These are phyloP conservation scores for Ogataea minuta DNA, from an alignment of 805 yeast genomes.

Conservation along the genomic window DNA sequence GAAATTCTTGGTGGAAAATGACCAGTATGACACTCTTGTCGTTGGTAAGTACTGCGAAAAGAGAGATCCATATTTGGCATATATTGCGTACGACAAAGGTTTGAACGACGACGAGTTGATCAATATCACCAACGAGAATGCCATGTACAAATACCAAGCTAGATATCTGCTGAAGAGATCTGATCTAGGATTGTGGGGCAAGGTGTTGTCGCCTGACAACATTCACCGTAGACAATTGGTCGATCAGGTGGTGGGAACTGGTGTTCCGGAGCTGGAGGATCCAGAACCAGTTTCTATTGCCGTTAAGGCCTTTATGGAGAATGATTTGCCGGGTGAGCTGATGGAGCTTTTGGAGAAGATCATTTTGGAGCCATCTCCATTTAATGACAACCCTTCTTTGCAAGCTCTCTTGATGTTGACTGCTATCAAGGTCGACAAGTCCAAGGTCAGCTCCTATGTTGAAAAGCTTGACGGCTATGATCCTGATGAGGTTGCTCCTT, in stretches of 20 bases:
- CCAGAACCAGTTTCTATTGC: constrained; percentile 94
- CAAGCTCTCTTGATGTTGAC: constrained; percentile 92
- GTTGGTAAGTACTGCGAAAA: constrained; percentile 99
- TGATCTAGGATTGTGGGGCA: constrained; percentile 79
- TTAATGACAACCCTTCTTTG: constrained; percentile 89
- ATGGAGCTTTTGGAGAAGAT: constrained; percentile 95
- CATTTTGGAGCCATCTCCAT: constrained; percentile 95
- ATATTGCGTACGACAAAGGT: constrained; percentile 96
- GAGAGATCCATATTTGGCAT: constrained; percentile 98
- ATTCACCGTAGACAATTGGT: constrained; percentile 86
- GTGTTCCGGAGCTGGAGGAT: constrained; percentile 88
- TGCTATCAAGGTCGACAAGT: constrained; percentile 91
- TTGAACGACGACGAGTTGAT: constrained; percentile 85
- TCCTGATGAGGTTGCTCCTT: constrained; percentile 89
- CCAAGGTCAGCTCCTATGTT: constrained; percentile 77
- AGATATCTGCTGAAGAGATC: constrained; percentile 87
- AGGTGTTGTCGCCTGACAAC: constrained; percentile 72
- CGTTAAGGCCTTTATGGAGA: constrained; percentile 94
- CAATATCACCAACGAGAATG: constrained; percentile 90
- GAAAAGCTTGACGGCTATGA: constrained; percentile 90
- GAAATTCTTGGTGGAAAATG: constrained; percentile 89
- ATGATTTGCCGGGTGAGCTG: constrained; percentile 87
- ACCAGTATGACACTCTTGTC: constrained; percentile 84
- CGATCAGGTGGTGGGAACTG: constrained; percentile 94
- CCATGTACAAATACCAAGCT: constrained; percentile 99